Evolutionary conservation across 805 yeast species (phyloP), one percentile per base, ranked within the genome.

Genomic region (Jamesozyma piceae): DNA sequence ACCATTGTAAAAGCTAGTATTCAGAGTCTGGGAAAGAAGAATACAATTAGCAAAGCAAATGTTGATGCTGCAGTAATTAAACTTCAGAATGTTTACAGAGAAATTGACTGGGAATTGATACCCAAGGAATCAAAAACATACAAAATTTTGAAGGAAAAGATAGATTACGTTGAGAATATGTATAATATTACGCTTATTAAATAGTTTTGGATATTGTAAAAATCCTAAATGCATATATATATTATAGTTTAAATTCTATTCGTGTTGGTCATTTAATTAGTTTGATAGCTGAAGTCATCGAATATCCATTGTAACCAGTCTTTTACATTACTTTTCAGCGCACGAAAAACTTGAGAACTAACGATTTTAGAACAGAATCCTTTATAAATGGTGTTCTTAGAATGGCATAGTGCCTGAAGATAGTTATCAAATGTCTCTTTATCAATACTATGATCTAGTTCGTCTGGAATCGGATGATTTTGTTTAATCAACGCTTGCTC

Each of bases 101-200:
- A 45, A 22, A 43, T 54, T 11, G 50, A 55, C 31, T 57, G 63
- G 63, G 22, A 37, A 21, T 22, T 38, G 2, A 27, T 55, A 29
- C 47, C 53, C 13, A 50, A 44, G 24, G 45, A 45, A 20, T 41
- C 52, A 5, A 44, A 35, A 14, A 45, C 49, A 13, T 49, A 41
- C 22, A 37, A 34, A 29, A 37, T 29, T 13, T 36, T 54, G 5
- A 21, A 18, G 8, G 32, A 41, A 4, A 38, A 39, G 35, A 41
- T 44, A 5, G 28, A 39, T 10, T 32, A 34, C 9, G 19, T 39
- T 20, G 43, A 39, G 22, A 28, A 19, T 32, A 11, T 18, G 29
- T 39, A 32, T 14, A 21, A 29, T n/a, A 39, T 39, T 18, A 39
- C 33, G 14, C 37, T 39, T 33, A 1, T 20, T 5, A 13, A 35